Base-by-base conservation (phyloP, 306 rosid genomes). In the Mimosa bimucronata region DNA sequence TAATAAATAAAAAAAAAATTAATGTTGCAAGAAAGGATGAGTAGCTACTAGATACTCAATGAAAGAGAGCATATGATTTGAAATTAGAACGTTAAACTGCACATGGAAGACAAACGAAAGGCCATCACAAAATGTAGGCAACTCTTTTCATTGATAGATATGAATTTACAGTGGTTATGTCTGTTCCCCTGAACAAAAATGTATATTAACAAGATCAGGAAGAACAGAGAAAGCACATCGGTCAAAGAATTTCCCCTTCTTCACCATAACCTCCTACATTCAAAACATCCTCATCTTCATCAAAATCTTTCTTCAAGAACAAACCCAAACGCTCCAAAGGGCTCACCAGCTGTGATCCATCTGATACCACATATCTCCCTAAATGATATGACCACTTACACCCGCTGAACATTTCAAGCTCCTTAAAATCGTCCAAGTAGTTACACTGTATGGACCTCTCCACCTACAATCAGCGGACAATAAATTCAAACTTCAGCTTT, bases 271-370 rank as follows among this genome's bases (percentile, higher is more conserved):
- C 66, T 87, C 93, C 57, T n/a, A n/a, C n/a, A n/a, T n/a, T n/a
- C n/a, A n/a, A 57, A 50, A 57, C 46, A 34, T 80, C 87, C n/a
- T 86, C 89, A 15, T 76, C 87, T 18, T 84, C 88, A 0, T 83
- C 85, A 1, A 34, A 74, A 21, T 88, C 92, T 12, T 82, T 85
- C 83, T 90, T 92, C 16, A 87, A 53, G 60, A 85, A 87, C 45
- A 92, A 71, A 55, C 97, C 94, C 7, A 90, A 79, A 73, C 72
- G 82, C 81, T 84, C 86, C 74, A 92, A 68, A 1, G 87, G 90
- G 23, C 21, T 68, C 15, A 70, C 73, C 6, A 64, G 13, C 40
- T 26, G 58, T 50, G 83, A 23, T 79, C 58, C 68, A 57, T 71
- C 55, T 6, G 62, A 28, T 19, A 37, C 41, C 50, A 69, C 64